phyloP scores from a whole-genome alignment of 805 yeast species.

The Danielia oregonensis region DNA sequence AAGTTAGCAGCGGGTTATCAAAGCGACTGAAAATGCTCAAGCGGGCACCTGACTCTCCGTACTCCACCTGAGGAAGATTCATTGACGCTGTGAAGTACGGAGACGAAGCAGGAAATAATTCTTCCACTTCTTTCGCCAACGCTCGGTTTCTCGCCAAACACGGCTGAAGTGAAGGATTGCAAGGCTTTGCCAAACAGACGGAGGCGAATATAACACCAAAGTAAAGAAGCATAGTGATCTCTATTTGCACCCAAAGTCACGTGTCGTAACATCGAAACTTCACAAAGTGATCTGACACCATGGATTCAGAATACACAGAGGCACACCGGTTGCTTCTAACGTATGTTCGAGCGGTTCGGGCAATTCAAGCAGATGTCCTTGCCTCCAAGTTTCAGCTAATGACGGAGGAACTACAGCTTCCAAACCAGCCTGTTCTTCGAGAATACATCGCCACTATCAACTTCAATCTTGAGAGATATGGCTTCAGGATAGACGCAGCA shows the following conservation, averaged over 20 bases:
- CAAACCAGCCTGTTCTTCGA: conserved; percentile 8
- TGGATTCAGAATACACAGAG: conserved; percentile 5
- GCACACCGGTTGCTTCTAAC: conserved; percentile 16
- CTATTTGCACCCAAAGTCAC: not conserved
- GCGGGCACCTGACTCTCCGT: conserved; percentile 4
- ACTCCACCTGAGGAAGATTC: not conserved
- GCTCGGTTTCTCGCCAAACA: conserved; percentile 29
- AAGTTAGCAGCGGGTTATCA: conserved; percentile 31
- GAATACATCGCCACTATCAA: conserved; percentile 27
- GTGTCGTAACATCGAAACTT: not conserved
- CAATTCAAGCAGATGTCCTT: conserved; percentile 6
- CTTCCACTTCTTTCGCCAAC: conserved; percentile 16
- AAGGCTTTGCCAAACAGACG: conserved; percentile 12
- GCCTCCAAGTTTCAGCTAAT: conserved; percentile 5
- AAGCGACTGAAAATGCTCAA: conserved; percentile 9
- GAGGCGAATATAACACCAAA: too few species aligned
- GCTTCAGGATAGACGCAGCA: conserved; percentile 41
- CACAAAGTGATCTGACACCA: not conserved
- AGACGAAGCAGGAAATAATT: conserved; percentile 11
- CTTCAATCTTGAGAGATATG: conserved; percentile 29
- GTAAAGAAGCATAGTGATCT: too few species aligned
- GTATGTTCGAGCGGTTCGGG: conserved; percentile 11
- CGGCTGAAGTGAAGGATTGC: conserved; percentile 25
- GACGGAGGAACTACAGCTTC: conserved; percentile 8
- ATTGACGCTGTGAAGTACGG: not conserved